Base-by-base conservation (phyloP, 495 filamentous ascomycete genomes). In the Tuber indicum region DNA sequence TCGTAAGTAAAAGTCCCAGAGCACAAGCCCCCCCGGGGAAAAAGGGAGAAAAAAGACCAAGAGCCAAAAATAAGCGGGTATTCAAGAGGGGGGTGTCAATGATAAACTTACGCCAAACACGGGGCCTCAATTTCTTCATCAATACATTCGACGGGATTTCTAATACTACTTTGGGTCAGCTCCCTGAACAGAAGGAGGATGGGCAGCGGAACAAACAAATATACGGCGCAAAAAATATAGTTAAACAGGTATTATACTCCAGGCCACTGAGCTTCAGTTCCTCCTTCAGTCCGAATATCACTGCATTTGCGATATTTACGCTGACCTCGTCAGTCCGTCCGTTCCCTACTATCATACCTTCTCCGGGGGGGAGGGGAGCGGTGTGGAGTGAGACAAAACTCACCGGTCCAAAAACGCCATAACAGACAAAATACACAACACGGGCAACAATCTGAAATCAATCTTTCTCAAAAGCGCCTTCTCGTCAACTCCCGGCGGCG, bases 171-270 rank as follows among this genome's bases (percentile, higher is more conserved):
- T 62, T 36, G 26, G 49, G 71, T 81, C 23, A 76, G 71, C 72
- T 36, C 58, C 26, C 58, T 1, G 26, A 26, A 36, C 19, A 8
- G 14, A 36, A 46, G 45, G 49, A 74, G 36, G n/a, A 32, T 62
- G 12, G 26, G 49, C 83, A 83, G 5, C n/a, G 9, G 52, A 62
- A 45, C 94, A 79, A 91, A 91, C 71, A 95, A 78, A 97, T 88
- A 83, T 97, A 98, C 0, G 95, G 94, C 0, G 98, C 90, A 85
- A 97, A 99, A 87, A 98, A 97, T 79, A 97, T 95, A 39, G 90
- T 90, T 76, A 97, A 85, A 0, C 92, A 92, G 21, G 89, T 91
- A 85, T 95, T 96, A 84, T 91, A 94, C 81, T 92, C 88, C 19
- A 87, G 87, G 72, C 86, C 86, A 32, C 75, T 82, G 36, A 97